Evolutionary conservation across 176 grass and related monocot species (phyloP).

Genomic region (Hyparrhenia diplandra): DNA sequence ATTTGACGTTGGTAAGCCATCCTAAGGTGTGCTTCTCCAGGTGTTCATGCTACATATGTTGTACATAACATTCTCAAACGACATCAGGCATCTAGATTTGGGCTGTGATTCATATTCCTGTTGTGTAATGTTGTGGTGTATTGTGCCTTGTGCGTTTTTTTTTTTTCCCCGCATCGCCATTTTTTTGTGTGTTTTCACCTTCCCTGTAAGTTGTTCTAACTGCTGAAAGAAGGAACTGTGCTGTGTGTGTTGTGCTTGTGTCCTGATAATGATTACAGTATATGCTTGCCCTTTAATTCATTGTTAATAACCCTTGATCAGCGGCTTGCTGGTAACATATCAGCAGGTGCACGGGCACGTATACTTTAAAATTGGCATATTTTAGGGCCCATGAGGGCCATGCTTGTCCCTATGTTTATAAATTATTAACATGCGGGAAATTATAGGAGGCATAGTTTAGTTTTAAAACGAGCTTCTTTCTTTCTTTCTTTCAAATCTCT

Average conservation of each 20-base stretch:
- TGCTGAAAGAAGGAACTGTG: neutral
- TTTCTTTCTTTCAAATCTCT: neutral
- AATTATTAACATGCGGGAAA: neutral
- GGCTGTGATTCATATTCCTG: neutral
- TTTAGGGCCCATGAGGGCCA: neutral
- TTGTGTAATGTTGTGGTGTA: conserved; percentile 14
- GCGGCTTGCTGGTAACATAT: neutral
- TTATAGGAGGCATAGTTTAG: neutral
- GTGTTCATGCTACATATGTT: conserved; percentile 18
- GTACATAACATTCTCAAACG: conserved; percentile 21
- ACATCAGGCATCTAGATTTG: conserved; percentile 16
- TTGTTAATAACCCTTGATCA: conserved; percentile 6
- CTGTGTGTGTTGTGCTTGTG: neutral
- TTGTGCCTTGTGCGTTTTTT: conserved; percentile 2
- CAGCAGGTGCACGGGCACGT: neutral
- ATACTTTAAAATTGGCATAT: conserved; percentile 2
- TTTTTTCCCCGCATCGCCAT: neutral
- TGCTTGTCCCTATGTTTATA: neutral
- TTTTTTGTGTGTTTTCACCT: conserved; percentile 5
- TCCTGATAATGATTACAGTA: neutral
- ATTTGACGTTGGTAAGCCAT: neutral
- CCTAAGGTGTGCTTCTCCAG: conserved; percentile 16
- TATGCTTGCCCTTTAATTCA: neutral
- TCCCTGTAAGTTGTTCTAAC: conserved; percentile 2
- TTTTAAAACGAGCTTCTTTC: neutral